A percentile compares a stretch with the other conserved stretches of the same genome.
Conservation (phyloP, 345 rosid genomes). For the Balakata baccata region DNA sequence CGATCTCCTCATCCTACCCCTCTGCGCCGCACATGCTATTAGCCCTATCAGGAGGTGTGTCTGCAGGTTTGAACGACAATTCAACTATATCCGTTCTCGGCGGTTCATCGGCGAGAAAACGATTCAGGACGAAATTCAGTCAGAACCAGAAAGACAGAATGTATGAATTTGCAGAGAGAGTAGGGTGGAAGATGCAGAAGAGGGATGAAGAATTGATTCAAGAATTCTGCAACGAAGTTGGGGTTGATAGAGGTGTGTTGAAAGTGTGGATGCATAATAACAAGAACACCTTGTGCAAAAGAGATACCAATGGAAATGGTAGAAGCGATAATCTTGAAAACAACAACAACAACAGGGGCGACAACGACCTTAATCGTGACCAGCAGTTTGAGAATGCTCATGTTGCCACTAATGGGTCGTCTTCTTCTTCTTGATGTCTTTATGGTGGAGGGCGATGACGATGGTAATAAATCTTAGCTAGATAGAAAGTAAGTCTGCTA, state of each 20-base stretch:
- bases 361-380: not conserved
- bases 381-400: conserved; percentile 16
- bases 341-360: conserved; percentile 9
- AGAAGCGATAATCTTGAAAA: conserved; percentile 2
- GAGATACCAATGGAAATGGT: conserved; percentile 19
- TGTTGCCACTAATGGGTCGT: conserved; percentile 28
- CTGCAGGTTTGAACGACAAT: conserved; percentile 17
- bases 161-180: conserved; percentile 47
- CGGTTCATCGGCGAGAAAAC: conserved; percentile 13
- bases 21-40: conserved; percentile 37
- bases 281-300: conserved; percentile 58
- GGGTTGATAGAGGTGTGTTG: conserved; percentile 62
- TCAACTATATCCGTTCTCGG: not conserved
- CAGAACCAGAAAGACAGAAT: conserved; percentile 28
- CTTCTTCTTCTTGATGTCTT: conserved; percentile 26
- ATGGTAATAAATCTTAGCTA: conserved; percentile 20
- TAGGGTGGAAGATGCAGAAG: conserved; percentile 87
- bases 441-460: not conserved
- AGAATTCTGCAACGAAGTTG: conserved; percentile 63
- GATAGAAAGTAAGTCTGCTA: conserved; percentile 20
- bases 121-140: conserved; percentile 31
- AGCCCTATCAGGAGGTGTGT: conserved; percentile 21
- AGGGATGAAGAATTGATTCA: conserved; percentile 60
- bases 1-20: conserved; percentile 37
- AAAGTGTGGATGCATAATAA: conserved; percentile 99